Conservation (phyloP, 2,329 filamentous ascomycete species). For the Lachnellula occidentalis region DNA sequence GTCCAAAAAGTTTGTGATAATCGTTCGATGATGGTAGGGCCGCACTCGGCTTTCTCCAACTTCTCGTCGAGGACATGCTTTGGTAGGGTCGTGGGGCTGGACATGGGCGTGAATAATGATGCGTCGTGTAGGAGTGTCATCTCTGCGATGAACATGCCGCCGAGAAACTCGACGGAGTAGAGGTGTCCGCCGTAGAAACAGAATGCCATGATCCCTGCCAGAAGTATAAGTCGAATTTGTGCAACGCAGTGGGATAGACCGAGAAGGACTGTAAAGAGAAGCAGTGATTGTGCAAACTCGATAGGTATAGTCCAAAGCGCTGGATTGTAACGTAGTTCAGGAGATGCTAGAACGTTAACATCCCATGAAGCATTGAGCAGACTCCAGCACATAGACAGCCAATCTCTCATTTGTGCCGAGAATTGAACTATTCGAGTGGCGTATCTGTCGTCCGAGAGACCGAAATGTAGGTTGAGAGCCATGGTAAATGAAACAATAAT, state of each 20-base stretch:
- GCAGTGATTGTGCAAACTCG: slow-evolving; percentile 29
- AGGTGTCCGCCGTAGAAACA: slow-evolving; percentile 25
- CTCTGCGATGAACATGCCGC: slow-evolving; percentile 42
- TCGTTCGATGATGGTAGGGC: slow-evolving; percentile 4
- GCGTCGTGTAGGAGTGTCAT: slow-evolving; percentile 34
- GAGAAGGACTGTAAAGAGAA: slow-evolving; percentile 25
- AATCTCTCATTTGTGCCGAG: slow-evolving; percentile 35
- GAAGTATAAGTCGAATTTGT: slow-evolving; percentile 21
- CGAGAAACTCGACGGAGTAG: slow-evolving; percentile 38
- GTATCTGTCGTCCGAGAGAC: slow-evolving; percentile 41
- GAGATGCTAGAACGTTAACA: slow-evolving; percentile 13
- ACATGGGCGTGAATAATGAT: slow-evolving; percentile 12
- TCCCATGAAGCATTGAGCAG: slow-evolving; percentile 23
- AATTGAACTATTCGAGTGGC: slow-evolving; percentile 33
- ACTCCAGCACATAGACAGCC: slow-evolving; percentile 38
- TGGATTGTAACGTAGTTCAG: slow-evolving; percentile 24
- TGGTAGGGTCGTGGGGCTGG: slow-evolving; percentile 20
- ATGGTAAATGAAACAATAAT: slow-evolving; percentile 39
- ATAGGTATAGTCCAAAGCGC: slow-evolving; percentile 31
- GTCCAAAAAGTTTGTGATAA: slow-evolving; percentile 24
- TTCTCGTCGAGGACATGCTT: slow-evolving; percentile 14
- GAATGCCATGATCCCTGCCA: slow-evolving; percentile 20
- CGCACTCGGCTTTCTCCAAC: neutral
- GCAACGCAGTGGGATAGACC: slow-evolving; percentile 23
- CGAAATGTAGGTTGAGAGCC: slow-evolving; percentile 40